Conservation (phyloP, 306 rosid genomes). For the Cucurbita maxima region DNA sequence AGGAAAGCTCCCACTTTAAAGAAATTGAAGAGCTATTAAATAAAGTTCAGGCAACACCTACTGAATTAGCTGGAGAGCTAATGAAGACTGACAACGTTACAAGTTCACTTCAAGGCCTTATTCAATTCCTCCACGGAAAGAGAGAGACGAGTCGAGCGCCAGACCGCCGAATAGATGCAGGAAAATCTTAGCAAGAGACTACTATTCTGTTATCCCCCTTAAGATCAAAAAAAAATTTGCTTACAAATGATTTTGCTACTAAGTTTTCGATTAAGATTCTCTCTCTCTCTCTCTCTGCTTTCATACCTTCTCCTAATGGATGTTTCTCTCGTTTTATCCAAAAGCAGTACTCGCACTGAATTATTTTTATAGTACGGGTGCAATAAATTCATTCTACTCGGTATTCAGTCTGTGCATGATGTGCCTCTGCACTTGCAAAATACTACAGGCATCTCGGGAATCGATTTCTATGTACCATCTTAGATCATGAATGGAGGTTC, state of each 20-base stretch:
- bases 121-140: conserved; percentile 24
- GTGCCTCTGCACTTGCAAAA: not conserved
- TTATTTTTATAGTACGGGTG: not conserved
- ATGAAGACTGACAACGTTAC: conserved; percentile 25
- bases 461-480: not conserved
- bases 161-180: not conserved
- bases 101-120: conserved; percentile 32
- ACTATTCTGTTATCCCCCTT: not conserved
- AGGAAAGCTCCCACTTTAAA: conserved; percentile 18
- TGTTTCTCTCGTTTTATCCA: not conserved
- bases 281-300: not conserved
- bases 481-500: not conserved
- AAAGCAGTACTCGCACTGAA: not conserved
- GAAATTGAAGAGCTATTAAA: conserved; percentile 17
- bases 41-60: conserved; percentile 32
- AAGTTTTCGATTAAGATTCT: not conserved
- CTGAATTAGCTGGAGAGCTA: conserved; percentile 44
- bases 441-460: not conserved
- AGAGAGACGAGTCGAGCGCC: not conserved
- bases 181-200: not conserved
- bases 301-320: not conserved
- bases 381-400: not conserved
- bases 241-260: not conserved
- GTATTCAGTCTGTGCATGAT: not conserved
- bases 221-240: not conserved